Conservation (phyloP, 2,329 filamentous ascomycete species). For the Penicillium sp. region DNA sequence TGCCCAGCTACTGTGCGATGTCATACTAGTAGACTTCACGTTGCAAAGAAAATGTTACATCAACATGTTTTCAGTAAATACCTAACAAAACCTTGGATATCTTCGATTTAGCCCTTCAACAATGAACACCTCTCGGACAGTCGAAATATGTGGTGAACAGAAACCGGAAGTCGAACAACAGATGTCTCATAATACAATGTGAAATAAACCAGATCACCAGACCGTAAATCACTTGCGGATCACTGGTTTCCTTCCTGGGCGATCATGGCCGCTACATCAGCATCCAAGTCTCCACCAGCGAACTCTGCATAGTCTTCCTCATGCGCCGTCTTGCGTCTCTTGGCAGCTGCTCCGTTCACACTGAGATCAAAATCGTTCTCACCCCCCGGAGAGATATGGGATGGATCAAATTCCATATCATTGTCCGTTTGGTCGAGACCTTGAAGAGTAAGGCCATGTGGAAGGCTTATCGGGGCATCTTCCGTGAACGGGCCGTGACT, state of each 20-base stretch:
- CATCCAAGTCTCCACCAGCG: constrained; percentile 63
- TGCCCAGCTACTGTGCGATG: neutral
- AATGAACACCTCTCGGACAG: neutral
- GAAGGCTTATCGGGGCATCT: constrained; percentile 17
- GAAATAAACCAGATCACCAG: neutral
- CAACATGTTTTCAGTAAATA: constrained; percentile 3
- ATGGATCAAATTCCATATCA: constrained; percentile 27
- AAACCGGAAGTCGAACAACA: neutral
- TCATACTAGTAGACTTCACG: neutral
- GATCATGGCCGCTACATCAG: constrained; percentile 65
- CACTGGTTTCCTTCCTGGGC: constrained; percentile 50
- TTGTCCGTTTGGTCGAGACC: constrained; percentile 29
- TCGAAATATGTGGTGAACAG: neutral
- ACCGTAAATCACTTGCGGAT: constrained; percentile 1
- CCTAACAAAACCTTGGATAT: neutral
- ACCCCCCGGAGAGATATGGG: constrained; percentile 27
- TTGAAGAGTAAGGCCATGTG: constrained; percentile 30
- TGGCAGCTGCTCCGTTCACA: constrained; percentile 44
- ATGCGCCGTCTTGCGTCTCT: constrained; percentile 58
- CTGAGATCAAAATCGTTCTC: constrained; percentile 34
- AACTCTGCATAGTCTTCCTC: constrained; percentile 53
- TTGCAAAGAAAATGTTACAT: neutral
- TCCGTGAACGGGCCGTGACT: constrained; percentile 35
- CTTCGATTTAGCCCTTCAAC: neutral
- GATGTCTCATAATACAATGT: neutral